Conservation (phyloP, 2,329 filamentous ascomycete species). For the Triangularia verruculosa region DNA sequence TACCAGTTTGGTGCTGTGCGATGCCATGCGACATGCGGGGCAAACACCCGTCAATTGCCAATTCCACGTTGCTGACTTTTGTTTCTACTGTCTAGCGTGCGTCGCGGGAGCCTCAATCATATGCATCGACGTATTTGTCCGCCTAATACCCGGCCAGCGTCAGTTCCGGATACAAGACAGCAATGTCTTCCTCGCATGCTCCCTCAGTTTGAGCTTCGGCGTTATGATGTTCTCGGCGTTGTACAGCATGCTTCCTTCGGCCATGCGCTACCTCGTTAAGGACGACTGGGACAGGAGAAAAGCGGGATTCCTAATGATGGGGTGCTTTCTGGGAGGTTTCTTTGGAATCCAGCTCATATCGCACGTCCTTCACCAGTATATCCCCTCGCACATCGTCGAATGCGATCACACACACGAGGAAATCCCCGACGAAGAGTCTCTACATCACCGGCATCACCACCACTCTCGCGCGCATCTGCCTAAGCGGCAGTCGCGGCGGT, state of each 20-base stretch:
- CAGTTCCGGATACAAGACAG: conserved; percentile 87
- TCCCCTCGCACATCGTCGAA: conserved; percentile 77
- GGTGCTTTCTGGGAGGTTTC: conserved; percentile 68
- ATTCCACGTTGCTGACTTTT: conserved; percentile 12
- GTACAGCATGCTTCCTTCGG: conserved; percentile 88
- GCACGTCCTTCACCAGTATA: conserved; percentile 66
- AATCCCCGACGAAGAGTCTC: conserved; percentile 35
- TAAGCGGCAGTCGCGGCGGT: not conserved
- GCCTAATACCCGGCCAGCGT: conserved; percentile 67
- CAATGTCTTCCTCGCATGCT: conserved; percentile 81
- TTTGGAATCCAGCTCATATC: conserved; percentile 73
- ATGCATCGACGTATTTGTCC: conserved; percentile 77
- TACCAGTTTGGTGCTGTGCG: not conserved
- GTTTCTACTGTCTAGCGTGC: conserved; percentile 45
- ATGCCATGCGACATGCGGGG: not conserved
- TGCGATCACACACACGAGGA: conserved; percentile 73
- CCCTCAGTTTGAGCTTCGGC: conserved; percentile 88
- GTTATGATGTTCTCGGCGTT: conserved; percentile 94
- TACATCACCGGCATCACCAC: conserved; percentile 27
- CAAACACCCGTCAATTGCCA: not conserved
- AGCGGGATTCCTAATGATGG: conserved; percentile 68
- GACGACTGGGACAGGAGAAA: conserved; percentile 63
- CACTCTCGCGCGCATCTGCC: conserved; percentile 8
- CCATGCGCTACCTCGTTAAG: conserved; percentile 71
- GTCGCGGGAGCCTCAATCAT: conserved; percentile 79